These are phyloP conservation scores for Cornus controversa DNA, from an alignment of 148 eudicot genomes.

Conservation along the genomic window DNA sequence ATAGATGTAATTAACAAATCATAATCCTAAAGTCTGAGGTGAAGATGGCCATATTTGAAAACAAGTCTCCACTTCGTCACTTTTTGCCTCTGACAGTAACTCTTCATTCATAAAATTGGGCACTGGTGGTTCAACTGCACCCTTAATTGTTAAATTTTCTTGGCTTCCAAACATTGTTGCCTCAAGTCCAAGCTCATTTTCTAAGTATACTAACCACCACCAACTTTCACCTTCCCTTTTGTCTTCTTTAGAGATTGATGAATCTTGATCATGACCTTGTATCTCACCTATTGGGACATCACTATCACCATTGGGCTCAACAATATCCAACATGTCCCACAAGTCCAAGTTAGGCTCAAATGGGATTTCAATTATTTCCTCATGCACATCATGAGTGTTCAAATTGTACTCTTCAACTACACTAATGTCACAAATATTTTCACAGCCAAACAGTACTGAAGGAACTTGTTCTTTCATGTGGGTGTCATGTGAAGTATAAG, in stretches of 20 bases:
- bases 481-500: not conserved
- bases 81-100: too few relatives aligned
- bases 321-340: conserved; percentile 42
- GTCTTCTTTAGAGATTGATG: conserved; percentile 1
- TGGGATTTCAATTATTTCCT: conserved; percentile 38
- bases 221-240: conserved; percentile 20
- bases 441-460: too few relatives aligned
- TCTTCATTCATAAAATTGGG: not conserved
- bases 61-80: too few relatives aligned
- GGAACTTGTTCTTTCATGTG: too few relatives aligned
- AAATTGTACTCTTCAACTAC: not conserved
- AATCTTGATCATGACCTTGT: too few relatives aligned
- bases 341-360: conserved; percentile 45
- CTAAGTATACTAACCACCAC: conserved; percentile 50
- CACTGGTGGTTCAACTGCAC: not conserved
- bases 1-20: too few relatives aligned
- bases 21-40: too few relatives aligned
- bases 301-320: conserved; percentile 9
- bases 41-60: too few relatives aligned
- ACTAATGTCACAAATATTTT: not conserved
- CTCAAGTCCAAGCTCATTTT: conserved; percentile 46
- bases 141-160: not conserved
- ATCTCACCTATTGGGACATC: conserved; percentile 25
- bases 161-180: not conserved
- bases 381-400: not conserved